Base-by-base conservation (phyloP, 2,329 filamentous ascomycete species). In the Fusarium sp. region DNA sequence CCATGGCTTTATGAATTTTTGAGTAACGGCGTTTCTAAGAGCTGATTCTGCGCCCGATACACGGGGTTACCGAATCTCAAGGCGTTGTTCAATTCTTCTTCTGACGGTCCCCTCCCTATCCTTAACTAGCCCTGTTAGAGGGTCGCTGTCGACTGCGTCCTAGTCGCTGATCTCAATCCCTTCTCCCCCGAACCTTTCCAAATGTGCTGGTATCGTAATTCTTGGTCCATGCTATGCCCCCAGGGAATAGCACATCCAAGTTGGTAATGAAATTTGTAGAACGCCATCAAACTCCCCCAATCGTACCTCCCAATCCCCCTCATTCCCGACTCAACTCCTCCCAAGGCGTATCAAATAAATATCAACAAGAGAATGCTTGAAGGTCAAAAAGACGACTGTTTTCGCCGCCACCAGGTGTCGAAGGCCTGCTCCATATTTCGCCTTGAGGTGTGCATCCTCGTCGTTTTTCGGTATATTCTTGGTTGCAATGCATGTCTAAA, bases 281-380 rank as follows among this genome's bases (percentile, higher is more conserved):
- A 77, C 76, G 73, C 76, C 76, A 49, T 68, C 46, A 63, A 77
- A 78, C 76, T 78, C 76, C 76, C 75, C 68, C 75, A 68, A 62
- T 59, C 64, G 61, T 74, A 61, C 71, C 72, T 64, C 71, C 71
- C 65, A 55, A 46, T 45, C 67, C 49, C 64, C 64, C 62, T 65
- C 53, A 52, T 67, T 68, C 69, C 67, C 62, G 58, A 60, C 68
- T 62, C 65, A 55, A 72, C 67, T 62, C 70, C 73, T 67, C 69
- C 59, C 74, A 65, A 70, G 46, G 53, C 50, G 45, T 61, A 58
- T 66, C 70, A 55, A 65, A 61, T 53, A 60, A 70, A 39, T 47
- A 54, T 60, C 54, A 57, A 72, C 35, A 39, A 67, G 57, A 66
- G 65, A 71, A 56, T 73, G 70, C 31, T 53, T 52, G 62, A 75